Evolutionary conservation across 2,329 filamentous ascomycete genomes (phyloP), one percentile per base, ranked within the genome.

Genomic region (Aspergillus sp.): DNA sequence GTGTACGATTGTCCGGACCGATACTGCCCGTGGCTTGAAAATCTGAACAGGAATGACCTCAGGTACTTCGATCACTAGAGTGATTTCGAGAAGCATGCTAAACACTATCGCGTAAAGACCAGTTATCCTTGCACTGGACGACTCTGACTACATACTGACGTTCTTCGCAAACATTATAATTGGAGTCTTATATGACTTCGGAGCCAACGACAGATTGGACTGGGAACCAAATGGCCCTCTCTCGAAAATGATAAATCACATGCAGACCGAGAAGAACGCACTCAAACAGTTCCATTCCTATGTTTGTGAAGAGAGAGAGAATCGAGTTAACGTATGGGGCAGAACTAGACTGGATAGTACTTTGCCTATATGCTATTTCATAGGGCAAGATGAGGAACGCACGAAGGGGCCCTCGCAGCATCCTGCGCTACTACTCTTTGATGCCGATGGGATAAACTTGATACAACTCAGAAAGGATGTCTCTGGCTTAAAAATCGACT

Each of bases 91-190:
- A 41, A 25, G 15, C 45, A 15, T 47, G 27, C 52, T 62, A 31
- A 56, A 17, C 7, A 25, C 21, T 17, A n/a, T 21, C n/a, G 14
- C 33, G n/a, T 27, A 17, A 37, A 50, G 52, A 15, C 6, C 35
- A n/a, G 33, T 50, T 21, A 44, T 45, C 27, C 12, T 15, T 12
- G 12, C 6, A 14, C 17, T 51, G 19, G 7, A 58, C 64, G 6
- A 61, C 37, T 25, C 27, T 11, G 64, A 70, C 35, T 43, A 45
- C 9, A 39, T 56, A 17, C 25, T 68, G n/a, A 58, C 57, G 19
- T 57, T 70, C 17, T 55, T 67, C 31, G 62, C 69, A 25, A 60
- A 35, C n/a, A n/a, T 44, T 33, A 62, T 69, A 14, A 59, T 69
- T 25, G 59, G 57, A 45, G 44, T 48, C 6, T 49, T 70, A 15